Conservation (phyloP, 176 grass and related monocot genomes). For the Ensete ventricosum region DNA sequence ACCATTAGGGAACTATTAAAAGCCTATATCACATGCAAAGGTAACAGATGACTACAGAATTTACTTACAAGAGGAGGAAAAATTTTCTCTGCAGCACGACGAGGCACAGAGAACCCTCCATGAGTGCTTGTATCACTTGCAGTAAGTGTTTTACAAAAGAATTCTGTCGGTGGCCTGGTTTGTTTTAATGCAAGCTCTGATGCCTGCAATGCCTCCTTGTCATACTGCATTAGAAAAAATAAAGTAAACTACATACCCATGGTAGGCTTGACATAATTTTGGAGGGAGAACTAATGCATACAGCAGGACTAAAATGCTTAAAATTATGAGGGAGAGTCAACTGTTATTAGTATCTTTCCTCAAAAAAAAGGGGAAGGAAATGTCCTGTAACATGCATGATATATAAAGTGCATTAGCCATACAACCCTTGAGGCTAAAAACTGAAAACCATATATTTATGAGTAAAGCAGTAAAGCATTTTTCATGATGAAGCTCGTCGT, state of each 20-base stretch:
- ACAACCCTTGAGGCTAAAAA: background rate
- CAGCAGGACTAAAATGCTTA: background rate
- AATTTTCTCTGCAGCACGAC: slow-evolving; percentile 92
- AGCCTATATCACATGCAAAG: background rate
- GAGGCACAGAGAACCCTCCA: slow-evolving; percentile 96
- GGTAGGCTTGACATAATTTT: background rate
- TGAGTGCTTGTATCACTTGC: slow-evolving; percentile 98
- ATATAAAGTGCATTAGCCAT: background rate
- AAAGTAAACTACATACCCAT: slow-evolving; percentile 6
- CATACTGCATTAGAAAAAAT: slow-evolving; percentile 46
- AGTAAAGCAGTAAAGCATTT: background rate
- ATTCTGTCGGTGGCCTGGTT: slow-evolving; percentile 70
- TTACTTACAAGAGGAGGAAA: slow-evolving; percentile 77
- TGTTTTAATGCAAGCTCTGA: slow-evolving; percentile 92
- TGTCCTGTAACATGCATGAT: background rate
- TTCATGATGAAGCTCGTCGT: background rate
- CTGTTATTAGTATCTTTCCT: background rate
- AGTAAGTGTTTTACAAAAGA: slow-evolving; percentile 97
- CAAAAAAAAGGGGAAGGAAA: background rate
- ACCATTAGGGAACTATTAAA: background rate
- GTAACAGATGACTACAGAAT: background rate
- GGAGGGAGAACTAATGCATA: background rate
- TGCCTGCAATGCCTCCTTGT: slow-evolving; percentile 78
- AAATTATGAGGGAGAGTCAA: too few species aligned
- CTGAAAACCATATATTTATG: background rate